Base-by-base conservation (phyloP, 768 basidiomycete species). In the Hygrocybe punicea region DNA sequence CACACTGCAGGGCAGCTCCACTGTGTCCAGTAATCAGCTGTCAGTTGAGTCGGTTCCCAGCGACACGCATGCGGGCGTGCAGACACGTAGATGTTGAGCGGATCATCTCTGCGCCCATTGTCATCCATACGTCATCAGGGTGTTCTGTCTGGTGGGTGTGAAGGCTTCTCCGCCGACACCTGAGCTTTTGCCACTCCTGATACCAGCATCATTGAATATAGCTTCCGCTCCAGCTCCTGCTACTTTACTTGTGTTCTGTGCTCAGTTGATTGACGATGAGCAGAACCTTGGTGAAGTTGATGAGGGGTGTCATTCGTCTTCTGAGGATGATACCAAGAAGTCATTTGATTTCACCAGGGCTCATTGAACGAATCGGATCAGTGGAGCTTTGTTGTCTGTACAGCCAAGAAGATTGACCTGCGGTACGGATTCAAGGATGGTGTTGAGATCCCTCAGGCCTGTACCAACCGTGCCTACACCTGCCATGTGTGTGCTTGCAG, bases 301-400 rank as follows among this genome's bases (percentile, higher is more conserved):
- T 21, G 79, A 76, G 17, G 70, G 69, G 21, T 75, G 59, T 2
- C 53, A 66, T 37, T 72, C n/a, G n/a, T n/a, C 75, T 11, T 77
- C 77, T 0, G 84, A 82, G 11, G 84, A 85, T 53, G 82, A 86
- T 60, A 91, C 89, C 0, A 89, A 85, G 73, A 86, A 81, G 63
- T 87, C 84, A 1, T 93, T 92, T 58, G 90, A 93, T 63, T 93
- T 92, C 65, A 93, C 91, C 0, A 87, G 85, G 37, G 91, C 91
- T 67, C 69, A 63, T 76, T 92, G 49, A 85, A 86, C 53, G 84
- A 88, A 62, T 85, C 83, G 6, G 86, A 25, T 14, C n/a, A n/a
- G n/a, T n/a, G n/a, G n/a, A n/a, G n/a, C n/a, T n/a, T n/a, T n/a
- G n/a, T n/a, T n/a, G n/a, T n/a, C n/a, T n/a, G n/a, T n/a, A n/a